Evolutionary conservation across 495 filamentous ascomycete genomes (phyloP).

Genomic region (Rostrohypoxylon terebratum): DNA sequence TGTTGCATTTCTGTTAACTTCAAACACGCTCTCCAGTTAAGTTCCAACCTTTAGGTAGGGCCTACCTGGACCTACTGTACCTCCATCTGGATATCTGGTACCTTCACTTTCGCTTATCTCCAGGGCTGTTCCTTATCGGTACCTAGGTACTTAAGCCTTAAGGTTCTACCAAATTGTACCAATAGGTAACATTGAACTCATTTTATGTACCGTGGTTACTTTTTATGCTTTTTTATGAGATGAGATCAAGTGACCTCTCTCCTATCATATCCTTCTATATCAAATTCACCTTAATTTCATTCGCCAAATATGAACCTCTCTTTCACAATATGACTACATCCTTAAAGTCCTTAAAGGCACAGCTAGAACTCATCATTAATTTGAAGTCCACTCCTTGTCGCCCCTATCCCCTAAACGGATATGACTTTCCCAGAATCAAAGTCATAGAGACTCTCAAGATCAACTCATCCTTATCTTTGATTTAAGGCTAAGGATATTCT

Average conservation of each 20-base stretch:
- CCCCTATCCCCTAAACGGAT: too few relatives aligned
- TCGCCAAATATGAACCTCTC: neutral
- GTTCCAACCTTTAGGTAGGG: neutral
- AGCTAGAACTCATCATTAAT: too few relatives aligned
- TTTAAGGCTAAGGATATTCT: neutral
- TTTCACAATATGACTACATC: neutral
- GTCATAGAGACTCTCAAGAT: neutral
- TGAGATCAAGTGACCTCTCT: neutral
- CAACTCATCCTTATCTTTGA: neutral
- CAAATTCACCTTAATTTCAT: neutral
- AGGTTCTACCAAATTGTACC: too few relatives aligned
- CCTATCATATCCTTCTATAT: neutral
- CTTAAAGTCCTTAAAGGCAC: too few relatives aligned
- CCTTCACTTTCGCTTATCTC: conserved; percentile 3
- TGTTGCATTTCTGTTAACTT: conserved; percentile 23
- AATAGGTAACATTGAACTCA: too few relatives aligned
- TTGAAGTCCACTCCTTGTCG: too few relatives aligned
- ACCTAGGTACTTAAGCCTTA: neutral
- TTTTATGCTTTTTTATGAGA: neutral
- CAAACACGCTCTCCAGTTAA: conserved; percentile 9
- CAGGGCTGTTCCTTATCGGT: neutral
- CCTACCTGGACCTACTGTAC: neutral
- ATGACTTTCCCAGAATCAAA: too few relatives aligned
- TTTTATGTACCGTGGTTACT: neutral
- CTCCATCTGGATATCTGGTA: neutral